A percentile compares a stretch with the other conserved stretches of the same genome.
Conservation (phyloP, 179 eudicot species). For the Sideroxylon spinosum region DNA sequence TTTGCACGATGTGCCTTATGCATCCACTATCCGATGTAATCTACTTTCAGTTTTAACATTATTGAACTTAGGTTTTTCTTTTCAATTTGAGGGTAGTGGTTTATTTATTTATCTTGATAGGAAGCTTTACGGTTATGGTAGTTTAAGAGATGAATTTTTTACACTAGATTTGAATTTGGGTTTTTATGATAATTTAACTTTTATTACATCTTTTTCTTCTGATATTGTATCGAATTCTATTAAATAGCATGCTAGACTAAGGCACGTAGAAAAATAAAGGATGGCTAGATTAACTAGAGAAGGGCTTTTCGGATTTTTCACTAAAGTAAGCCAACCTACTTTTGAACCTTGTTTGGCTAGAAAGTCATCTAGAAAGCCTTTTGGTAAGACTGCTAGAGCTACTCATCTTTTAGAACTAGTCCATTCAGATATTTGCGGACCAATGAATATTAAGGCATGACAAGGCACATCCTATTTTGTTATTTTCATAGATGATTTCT, state of each 20-base stretch:
- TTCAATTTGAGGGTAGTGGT: neutral
- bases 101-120: neutral
- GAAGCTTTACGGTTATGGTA: too few relatives aligned
- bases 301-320: neutral
- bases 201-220: neutral
- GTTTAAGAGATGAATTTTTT: neutral
- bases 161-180: neutral
- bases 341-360: conserved; percentile 1
- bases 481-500: too few relatives aligned
- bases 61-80: neutral
- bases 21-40: neutral
- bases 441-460: neutral
- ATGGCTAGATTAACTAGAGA: neutral
- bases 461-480: too few relatives aligned
- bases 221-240: neutral
- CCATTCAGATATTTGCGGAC: neutral
- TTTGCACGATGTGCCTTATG: too few relatives aligned
- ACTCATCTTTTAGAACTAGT: neutral
- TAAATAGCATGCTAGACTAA: neutral
- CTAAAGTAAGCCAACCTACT: neutral
- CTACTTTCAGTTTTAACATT: neutral
- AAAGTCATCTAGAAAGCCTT: neutral
- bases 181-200: neutral
- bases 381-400: neutral
- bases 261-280: neutral